phyloP scores from a whole-genome alignment of 371 early-diverging fungal genomes.

The Mortierella polycephala region DNA sequence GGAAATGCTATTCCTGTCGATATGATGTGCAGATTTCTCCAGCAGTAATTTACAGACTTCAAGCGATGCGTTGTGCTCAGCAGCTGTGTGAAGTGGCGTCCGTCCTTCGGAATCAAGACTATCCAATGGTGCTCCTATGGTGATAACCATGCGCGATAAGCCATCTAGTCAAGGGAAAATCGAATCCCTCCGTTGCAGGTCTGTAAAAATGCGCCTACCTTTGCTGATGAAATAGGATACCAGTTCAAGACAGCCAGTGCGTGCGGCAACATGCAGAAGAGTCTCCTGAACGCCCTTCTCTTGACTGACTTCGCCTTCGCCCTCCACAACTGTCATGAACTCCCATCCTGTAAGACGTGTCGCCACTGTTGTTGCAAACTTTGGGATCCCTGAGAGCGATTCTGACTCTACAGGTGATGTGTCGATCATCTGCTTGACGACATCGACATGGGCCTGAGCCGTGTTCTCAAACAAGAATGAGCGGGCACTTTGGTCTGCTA shows the following conservation, averaged over 20 bases:
- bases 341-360: slow-evolving; percentile 47
- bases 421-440: slow-evolving; percentile 43
- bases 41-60: slow-evolving; percentile 28
- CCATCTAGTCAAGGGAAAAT: neutral
- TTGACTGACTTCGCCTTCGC: neutral
- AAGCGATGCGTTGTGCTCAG: slow-evolving; percentile 16
- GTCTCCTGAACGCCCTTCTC: slow-evolving; percentile 34
- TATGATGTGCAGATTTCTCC: slow-evolving; percentile 31
- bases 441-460: slow-evolving; percentile 8
- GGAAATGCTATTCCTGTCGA: slow-evolving; percentile 19
- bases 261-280: slow-evolving; percentile 64
- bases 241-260: slow-evolving; percentile 68
- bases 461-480: slow-evolving; percentile 36
- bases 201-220: slow-evolving; percentile 7
- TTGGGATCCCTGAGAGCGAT: slow-evolving; percentile 10
- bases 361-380: slow-evolving; percentile 14
- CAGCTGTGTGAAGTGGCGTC: slow-evolving; percentile 45
- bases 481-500: slow-evolving; percentile 39
- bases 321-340: slow-evolving; percentile 16
- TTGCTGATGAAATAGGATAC: slow-evolving; percentile 43
- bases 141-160: neutral
- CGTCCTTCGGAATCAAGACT: slow-evolving; percentile 41
- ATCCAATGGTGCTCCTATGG: slow-evolving; percentile 38
- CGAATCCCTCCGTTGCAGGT: neutral
- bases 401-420: slow-evolving; percentile 13